These are phyloP conservation scores for Rhazya stricta DNA, from an alignment of 257 asterid genomes.

Conservation along the genomic window DNA sequence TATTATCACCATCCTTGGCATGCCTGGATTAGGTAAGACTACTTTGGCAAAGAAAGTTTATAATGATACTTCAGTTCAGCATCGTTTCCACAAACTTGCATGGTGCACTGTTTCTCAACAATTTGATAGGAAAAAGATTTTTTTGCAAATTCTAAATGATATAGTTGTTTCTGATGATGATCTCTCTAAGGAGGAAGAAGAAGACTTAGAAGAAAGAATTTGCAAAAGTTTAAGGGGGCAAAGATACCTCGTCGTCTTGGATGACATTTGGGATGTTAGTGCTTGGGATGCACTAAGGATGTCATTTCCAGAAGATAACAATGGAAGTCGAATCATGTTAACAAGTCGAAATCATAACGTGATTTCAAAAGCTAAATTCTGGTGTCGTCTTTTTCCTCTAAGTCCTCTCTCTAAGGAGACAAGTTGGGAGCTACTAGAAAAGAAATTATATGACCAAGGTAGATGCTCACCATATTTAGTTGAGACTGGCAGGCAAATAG, in stretches of 20 bases:
- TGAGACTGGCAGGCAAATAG: too few relatives aligned
- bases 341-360: background rate
- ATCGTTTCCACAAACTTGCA: slow-evolving; percentile 8
- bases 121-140: background rate
- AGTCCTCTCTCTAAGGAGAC: background rate
- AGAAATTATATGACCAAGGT: background rate
- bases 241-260: too few relatives aligned
- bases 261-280: background rate
- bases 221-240: slow-evolving; percentile 1
- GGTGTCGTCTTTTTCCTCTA: background rate
- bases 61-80: background rate
- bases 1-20: slow-evolving; percentile 9
- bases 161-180: background rate
- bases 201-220: slow-evolving; percentile 6
- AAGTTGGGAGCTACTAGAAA: too few relatives aligned
- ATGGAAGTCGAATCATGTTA: background rate
- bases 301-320: background rate
- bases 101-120: slow-evolving; percentile 6
- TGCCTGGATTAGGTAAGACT: slow-evolving; percentile 21
- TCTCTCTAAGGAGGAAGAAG: background rate
- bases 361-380: background rate
- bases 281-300: background rate
- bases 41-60: slow-evolving; percentile 7
- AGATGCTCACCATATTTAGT: too few relatives aligned
- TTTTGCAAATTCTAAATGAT: background rate